Percentiles rank a stretch among this genome's conserved stretches.
phyloP scores from a whole-genome alignment of 371 early-diverging fungal genomes.

The Rhizopus microsporus region DNA sequence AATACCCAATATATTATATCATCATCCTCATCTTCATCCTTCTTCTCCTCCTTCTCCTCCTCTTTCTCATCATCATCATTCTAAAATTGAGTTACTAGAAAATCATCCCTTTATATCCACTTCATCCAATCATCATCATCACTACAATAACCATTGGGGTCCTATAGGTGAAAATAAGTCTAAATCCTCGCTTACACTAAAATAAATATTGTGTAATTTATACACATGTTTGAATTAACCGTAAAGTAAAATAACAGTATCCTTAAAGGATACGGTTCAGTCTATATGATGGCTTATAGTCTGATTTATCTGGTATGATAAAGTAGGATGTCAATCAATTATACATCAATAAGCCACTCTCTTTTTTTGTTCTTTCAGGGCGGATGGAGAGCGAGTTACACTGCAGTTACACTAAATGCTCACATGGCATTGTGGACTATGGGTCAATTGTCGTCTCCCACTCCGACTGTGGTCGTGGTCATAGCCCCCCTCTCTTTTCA shows the following conservation, averaged over 20 bases:
- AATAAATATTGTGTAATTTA: neutral
- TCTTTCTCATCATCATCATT: neutral
- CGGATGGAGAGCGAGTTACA: no score
- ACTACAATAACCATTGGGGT: conserved; percentile 13
- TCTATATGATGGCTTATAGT: no score
- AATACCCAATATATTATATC: conserved; percentile 8
- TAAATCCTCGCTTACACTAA: neutral
- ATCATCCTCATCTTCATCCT: conserved; percentile 4
- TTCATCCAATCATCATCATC: conserved; percentile 5
- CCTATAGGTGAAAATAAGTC: conserved; percentile 20
- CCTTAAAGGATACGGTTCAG: neutral
- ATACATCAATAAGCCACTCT: no score
- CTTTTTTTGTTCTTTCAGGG: no score
- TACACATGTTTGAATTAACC: no score
- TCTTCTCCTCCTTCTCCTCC: conserved; percentile 2
- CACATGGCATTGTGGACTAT: no score
- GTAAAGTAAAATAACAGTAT: neutral
- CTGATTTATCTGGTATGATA: no score
- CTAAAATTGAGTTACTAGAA: conserved; percentile 25
- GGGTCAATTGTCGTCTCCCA: no score
- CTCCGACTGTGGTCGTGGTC: no score
- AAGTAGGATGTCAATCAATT: no score
- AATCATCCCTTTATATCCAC: conserved; percentile 31
- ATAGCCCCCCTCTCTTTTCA: no score
- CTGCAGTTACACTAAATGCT: no score